Conservation (phyloP, 2,329 filamentous ascomycete genomes). For the Coniella lustricola region DNA sequence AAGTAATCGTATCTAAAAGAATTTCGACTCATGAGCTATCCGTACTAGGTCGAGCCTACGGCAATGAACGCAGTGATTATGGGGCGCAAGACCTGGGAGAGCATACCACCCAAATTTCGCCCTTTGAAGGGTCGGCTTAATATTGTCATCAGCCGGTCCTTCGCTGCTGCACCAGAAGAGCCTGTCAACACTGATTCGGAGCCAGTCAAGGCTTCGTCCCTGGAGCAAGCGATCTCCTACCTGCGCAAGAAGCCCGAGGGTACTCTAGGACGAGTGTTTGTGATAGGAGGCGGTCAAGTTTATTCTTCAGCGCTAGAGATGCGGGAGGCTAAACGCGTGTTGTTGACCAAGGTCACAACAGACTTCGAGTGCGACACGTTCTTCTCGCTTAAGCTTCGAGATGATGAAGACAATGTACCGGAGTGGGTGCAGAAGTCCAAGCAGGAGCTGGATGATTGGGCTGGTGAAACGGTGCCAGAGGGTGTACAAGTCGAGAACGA, state of each 20-base stretch:
- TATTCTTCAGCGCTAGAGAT: conserved; percentile 64
- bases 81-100: conserved; percentile 96
- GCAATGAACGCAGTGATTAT: conserved; percentile 76
- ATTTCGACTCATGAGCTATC: background rate
- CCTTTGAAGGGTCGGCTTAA: conserved; percentile 77
- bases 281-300: conserved; percentile 86
- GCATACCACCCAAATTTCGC: conserved; percentile 70
- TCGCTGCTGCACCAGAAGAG: conserved; percentile 19
- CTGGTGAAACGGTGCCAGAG: conserved; percentile 55
- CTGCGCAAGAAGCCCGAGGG: conserved; percentile 30
- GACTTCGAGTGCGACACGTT: conserved; percentile 73
- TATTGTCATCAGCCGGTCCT: conserved; percentile 64
- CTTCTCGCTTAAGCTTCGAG: conserved; percentile 55
- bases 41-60: conserved; percentile 24
- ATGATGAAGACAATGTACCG: conserved; percentile 23
- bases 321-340: conserved; percentile 50
- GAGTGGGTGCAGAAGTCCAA: conserved; percentile 48
- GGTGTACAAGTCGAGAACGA: conserved; percentile 56
- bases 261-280: conserved; percentile 57
- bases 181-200: conserved; percentile 28
- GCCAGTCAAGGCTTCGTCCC: conserved; percentile 50
- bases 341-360: conserved; percentile 61
- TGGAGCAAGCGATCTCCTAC: conserved; percentile 50
- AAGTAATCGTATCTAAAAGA: background rate
- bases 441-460: conserved; percentile 53